phyloP scores from a whole-genome alignment of 768 basidiomycete genomes.

The Obba rivulosa region DNA sequence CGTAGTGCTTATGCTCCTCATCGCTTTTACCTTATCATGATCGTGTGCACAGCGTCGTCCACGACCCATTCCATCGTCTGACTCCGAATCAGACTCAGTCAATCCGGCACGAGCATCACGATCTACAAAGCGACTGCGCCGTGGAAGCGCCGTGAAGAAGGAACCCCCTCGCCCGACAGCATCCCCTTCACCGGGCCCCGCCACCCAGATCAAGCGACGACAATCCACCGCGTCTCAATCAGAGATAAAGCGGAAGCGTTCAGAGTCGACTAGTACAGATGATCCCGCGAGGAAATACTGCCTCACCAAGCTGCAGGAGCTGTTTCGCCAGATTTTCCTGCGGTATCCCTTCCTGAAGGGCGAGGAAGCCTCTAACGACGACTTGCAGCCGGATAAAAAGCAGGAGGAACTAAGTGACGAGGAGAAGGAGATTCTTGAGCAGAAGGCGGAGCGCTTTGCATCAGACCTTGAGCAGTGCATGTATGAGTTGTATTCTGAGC shows the following conservation, averaged over 20 bases:
- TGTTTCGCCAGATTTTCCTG: conserved; percentile 66
- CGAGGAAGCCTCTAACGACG: conserved; percentile 12
- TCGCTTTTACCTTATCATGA: conserved; percentile 8
- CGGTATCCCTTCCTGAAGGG: conserved; percentile 55
- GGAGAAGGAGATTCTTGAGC: conserved; percentile 49
- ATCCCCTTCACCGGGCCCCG: conserved; percentile 12
- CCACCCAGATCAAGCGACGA: conserved; percentile 50
- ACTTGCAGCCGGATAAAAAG: conserved; percentile 34
- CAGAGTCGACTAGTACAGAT: conserved; percentile 39
- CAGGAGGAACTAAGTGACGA: conserved; percentile 54
- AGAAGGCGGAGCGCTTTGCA: conserved; percentile 59
- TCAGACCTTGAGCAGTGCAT: conserved; percentile 70
- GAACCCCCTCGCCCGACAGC: conserved; percentile 3
- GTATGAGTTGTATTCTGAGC: conserved; percentile 72
- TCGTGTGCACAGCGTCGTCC: conserved; percentile 35
- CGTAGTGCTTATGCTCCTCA: neutral
- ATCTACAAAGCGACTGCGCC: conserved; percentile 16
- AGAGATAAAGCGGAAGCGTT: conserved; percentile 43
- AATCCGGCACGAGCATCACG: conserved; percentile 5
- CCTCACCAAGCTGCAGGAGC: conserved; percentile 65
- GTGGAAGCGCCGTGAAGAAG: conserved; percentile 11
- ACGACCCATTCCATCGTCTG: conserved; percentile 36
- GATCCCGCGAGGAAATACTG: conserved; percentile 81
- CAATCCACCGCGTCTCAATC: conserved; percentile 32
- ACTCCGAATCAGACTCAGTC: conserved; percentile 21